phyloP scores from a whole-genome alignment of 805 yeast genomes.

The Suhomyces vadensis region DNA sequence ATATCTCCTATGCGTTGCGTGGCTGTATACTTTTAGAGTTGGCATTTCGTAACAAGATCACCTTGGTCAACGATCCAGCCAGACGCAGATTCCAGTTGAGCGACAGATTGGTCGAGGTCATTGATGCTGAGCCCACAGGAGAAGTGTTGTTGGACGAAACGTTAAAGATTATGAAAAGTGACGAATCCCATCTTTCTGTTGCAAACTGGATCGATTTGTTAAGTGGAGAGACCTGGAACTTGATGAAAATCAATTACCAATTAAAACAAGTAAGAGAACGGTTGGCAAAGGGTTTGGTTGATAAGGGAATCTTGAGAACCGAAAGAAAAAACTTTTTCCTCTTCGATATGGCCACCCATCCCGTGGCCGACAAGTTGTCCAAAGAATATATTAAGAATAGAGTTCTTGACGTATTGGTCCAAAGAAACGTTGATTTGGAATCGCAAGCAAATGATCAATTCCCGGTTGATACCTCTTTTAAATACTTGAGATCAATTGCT shows the following conservation, averaged over 20 bases:
- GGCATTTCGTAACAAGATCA: conserved; percentile 86
- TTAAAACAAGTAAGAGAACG: conserved; percentile 96
- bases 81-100: conserved; percentile 84
- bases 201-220: conserved; percentile 91
- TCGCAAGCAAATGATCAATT: conserved; percentile 56
- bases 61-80: conserved; percentile 89
- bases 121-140: conserved; percentile 86
- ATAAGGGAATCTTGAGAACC: conserved; percentile 93
- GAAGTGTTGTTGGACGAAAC: conserved; percentile 95
- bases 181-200: conserved; percentile 75
- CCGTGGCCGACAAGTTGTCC: conserved; percentile 81
- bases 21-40: conserved; percentile 92
- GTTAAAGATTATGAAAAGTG: conserved; percentile 81
- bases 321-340: conserved; percentile 92
- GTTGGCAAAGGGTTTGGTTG: conserved; percentile 93
- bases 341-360: conserved; percentile 99
- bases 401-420: conserved; percentile 65
- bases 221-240: conserved; percentile 96
- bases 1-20: conserved; percentile 91
- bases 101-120: conserved; percentile 84
- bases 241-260: conserved; percentile 91
- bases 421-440: conserved; percentile 62
- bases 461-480: conserved; percentile 66
- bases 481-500: conserved; percentile 73
- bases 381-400: conserved; percentile 80